Percentiles rank a stretch among this genome's conserved stretches.
phyloP scores from a whole-genome alignment of 768 basidiomycete species.

The Lentinula detonsa region DNA sequence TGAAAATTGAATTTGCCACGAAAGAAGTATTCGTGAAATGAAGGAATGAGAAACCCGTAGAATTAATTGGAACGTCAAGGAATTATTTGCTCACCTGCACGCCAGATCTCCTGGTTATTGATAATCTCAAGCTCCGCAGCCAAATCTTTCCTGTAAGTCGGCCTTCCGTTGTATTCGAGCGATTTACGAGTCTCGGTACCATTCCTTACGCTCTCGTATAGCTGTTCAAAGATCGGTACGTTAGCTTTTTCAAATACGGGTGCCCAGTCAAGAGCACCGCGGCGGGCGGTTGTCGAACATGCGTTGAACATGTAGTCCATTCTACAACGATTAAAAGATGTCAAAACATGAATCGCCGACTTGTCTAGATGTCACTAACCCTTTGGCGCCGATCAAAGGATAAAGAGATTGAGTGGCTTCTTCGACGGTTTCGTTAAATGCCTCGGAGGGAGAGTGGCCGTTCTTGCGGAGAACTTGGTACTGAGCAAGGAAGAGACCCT shows the following conservation, averaged over 20 bases:
- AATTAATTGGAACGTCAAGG: too few species aligned
- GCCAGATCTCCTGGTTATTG: constrained; percentile 98
- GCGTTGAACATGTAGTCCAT: constrained; percentile 99
- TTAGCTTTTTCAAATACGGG: constrained; percentile 95
- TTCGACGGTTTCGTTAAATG: constrained; percentile 99
- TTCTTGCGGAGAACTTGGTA: constrained; percentile 97
- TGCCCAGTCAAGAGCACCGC: constrained; percentile 99
- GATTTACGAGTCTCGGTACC: constrained; percentile 97
- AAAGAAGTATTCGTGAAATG: neutral
- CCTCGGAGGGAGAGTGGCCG: constrained; percentile 95
- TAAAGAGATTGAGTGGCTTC: constrained; percentile 99
- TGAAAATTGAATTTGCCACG: constrained; percentile 13
- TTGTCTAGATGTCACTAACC: constrained; percentile 39
- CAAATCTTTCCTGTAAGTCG: constrained; percentile 91
- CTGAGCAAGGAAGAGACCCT: constrained; percentile 99
- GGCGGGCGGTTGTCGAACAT: constrained; percentile 97
- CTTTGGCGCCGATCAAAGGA: constrained; percentile 93
- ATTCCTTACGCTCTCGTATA: constrained; percentile 38
- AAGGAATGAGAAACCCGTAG: neutral
- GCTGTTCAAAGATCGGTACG: constrained; percentile 84
- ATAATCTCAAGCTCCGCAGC: constrained; percentile 91
- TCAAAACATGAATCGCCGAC: neutral
- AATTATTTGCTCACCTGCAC: constrained; percentile 56
- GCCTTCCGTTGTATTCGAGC: constrained; percentile 90
- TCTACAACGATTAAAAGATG: constrained; percentile 30